Percentiles rank a stretch among this genome's conserved stretches.
These are phyloP conservation scores for Trapa incisa DNA, from an alignment of 345 rosid genomes.

Conservation along the genomic window DNA sequence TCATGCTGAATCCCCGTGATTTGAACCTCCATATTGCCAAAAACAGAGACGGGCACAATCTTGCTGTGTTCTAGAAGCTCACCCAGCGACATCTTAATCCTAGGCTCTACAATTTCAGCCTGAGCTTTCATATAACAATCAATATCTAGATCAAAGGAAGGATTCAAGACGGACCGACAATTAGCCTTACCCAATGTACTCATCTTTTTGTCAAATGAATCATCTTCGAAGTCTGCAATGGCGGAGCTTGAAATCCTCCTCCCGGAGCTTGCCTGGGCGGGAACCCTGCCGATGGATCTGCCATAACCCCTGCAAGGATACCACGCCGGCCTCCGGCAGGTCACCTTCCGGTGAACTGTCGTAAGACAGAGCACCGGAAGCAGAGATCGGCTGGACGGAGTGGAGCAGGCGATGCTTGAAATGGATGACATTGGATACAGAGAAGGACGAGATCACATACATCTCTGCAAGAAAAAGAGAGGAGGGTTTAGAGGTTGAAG, in stretches of 20 bases:
- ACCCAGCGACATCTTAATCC: constrained; percentile 64
- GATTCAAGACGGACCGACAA: constrained; percentile 21
- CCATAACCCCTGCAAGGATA: constrained; percentile 64
- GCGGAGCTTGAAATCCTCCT: constrained; percentile 76
- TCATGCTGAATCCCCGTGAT: constrained; percentile 85
- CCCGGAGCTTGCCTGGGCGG: constrained; percentile 48
- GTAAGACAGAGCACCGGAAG: constrained; percentile 36
- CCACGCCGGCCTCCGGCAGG: constrained; percentile 88
- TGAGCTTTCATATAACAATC: constrained; percentile 51
- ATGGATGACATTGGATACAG: constrained; percentile 20
- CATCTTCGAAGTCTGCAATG: constrained; percentile 42
- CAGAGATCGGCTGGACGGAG: constrained; percentile 11
- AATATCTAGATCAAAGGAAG: constrained; percentile 62
- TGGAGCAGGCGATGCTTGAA: constrained; percentile 21
- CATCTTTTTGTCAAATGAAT: constrained; percentile 19
- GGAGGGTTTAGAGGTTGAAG: constrained; percentile 1
- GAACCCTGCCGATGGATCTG: constrained; percentile 69
- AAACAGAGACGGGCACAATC: constrained; percentile 80
- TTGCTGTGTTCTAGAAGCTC: constrained; percentile 89
- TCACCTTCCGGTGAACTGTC: constrained; percentile 65
- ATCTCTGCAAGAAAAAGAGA: neutral
- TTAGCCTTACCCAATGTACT: constrained; percentile 17
- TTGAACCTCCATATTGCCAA: constrained; percentile 76
- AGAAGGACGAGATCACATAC: constrained; percentile 3
- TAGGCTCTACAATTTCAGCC: constrained; percentile 57